These are phyloP conservation scores for Colletotrichum shisoi DNA, from an alignment of 2,329 filamentous ascomycete genomes.

Conservation along the genomic window DNA sequence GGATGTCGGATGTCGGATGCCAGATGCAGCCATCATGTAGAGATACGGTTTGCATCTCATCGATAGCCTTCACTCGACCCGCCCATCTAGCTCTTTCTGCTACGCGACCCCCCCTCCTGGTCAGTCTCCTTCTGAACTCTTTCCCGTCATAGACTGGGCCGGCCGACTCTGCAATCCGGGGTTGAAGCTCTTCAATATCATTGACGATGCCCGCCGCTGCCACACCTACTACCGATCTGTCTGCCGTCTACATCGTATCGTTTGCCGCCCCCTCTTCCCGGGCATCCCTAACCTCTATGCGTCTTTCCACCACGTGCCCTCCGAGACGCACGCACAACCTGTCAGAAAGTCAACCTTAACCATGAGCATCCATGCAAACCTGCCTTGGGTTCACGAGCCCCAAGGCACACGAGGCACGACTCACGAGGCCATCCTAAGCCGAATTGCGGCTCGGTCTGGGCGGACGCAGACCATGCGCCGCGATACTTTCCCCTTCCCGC, in stretches of 20 bases:
- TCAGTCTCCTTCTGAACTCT: neutral
- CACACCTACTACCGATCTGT: neutral
- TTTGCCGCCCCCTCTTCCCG: slow-evolving; percentile 14
- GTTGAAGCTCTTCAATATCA: slow-evolving; percentile 23
- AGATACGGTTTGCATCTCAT: slow-evolving; percentile 31
- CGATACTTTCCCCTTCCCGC: neutral
- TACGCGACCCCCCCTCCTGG: neutral
- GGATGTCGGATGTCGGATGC: neutral
- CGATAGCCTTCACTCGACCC: slow-evolving; percentile 23
- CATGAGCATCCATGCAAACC: neutral
- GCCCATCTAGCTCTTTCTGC: slow-evolving; percentile 22
- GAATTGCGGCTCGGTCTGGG: slow-evolving; percentile 1
- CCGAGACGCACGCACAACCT: neutral
- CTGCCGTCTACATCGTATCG: neutral
- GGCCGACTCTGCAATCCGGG: slow-evolving; percentile 11
- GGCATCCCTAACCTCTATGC: slow-evolving; percentile 20
- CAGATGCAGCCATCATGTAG: slow-evolving; percentile 12
- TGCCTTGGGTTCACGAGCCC: neutral
- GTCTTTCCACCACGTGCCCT: neutral
- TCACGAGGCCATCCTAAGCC: slow-evolving; percentile 10
- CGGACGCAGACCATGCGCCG: neutral
- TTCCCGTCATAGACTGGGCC: slow-evolving; percentile 19
- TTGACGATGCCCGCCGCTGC: slow-evolving; percentile 11
- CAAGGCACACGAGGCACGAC: slow-evolving; percentile 4
- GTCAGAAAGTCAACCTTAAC: slow-evolving; percentile 16